Conservation (phyloP, 441 rosid species). For the Geranium incanum region DNA sequence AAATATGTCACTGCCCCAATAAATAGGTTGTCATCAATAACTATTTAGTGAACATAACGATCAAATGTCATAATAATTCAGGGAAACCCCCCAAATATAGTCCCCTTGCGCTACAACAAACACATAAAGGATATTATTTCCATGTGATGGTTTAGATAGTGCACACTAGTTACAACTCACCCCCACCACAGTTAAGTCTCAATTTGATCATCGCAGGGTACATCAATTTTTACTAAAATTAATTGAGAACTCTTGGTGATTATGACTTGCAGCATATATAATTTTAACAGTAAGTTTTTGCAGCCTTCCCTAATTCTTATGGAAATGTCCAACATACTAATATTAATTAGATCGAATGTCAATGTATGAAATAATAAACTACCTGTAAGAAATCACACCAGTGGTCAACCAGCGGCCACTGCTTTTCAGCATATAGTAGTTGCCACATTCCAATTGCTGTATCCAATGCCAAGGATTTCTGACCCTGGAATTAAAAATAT, state of each 20-base stretch:
- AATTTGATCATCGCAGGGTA: too few relatives aligned
- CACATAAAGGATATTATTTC: background rate
- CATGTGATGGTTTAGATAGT: background rate
- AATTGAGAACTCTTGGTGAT: too few relatives aligned
- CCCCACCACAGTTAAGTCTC: background rate
- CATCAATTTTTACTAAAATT: too few relatives aligned
- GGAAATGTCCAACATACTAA: too few relatives aligned
- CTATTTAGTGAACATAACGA: too few relatives aligned
- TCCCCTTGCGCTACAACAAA: background rate
- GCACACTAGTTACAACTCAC: background rate
- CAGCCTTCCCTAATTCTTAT: too few relatives aligned
- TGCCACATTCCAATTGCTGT: slow-evolving; percentile 99
- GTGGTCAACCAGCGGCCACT: slow-evolving; percentile 72
- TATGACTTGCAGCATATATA: too few relatives aligned
- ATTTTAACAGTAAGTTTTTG: too few relatives aligned
- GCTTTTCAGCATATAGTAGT: slow-evolving; percentile 76
- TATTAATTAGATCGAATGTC: background rate
- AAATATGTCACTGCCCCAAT: too few relatives aligned
- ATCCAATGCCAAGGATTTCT: slow-evolving; percentile 90
- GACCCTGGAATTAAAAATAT: slow-evolving; percentile 52
- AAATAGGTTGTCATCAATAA: too few relatives aligned
- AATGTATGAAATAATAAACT: background rate
- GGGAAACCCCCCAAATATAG: background rate
- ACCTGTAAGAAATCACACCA: slow-evolving; percentile 99
- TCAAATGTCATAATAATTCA: too few relatives aligned